Conservation (phyloP, 306 rosid species). For the Urtica urens region DNA sequence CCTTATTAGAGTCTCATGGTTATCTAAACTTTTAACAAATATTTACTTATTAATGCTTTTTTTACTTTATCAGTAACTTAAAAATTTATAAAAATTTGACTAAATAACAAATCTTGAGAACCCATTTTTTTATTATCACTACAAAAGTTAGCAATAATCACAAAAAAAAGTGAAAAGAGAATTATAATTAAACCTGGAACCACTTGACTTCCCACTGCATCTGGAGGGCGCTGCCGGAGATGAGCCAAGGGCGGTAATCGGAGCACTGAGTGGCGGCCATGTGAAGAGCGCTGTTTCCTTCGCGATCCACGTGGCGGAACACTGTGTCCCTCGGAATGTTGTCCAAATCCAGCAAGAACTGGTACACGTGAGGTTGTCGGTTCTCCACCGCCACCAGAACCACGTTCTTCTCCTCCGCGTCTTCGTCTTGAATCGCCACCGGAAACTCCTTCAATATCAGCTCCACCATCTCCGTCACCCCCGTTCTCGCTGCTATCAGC, state of each 20-base stretch:
- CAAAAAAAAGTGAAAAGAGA: too few species aligned
- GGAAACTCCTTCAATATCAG: slow-evolving; percentile 33
- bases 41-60: not conserved
- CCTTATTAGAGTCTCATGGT: too few species aligned
- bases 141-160: too few species aligned
- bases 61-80: not conserved
- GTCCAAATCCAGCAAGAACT: slow-evolving; percentile 7
- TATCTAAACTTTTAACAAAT: too few species aligned
- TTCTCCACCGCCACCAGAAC: slow-evolving; percentile 49
- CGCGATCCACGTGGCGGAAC: slow-evolving; percentile 29
- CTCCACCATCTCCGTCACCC: slow-evolving; percentile 42
- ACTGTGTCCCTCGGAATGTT: slow-evolving; percentile 14
- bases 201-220: slow-evolving; percentile 66
- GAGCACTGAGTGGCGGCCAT: slow-evolving; percentile 41
- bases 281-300: slow-evolving; percentile 52
- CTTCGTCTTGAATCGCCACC: slow-evolving; percentile 37
- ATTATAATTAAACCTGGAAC: slow-evolving; percentile 31
- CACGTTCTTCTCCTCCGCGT: slow-evolving; percentile 37
- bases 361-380: slow-evolving; percentile 43
- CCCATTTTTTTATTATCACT: too few species aligned
- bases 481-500: slow-evolving; percentile 52
- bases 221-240: slow-evolving; percentile 48
- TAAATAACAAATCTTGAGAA: too few species aligned
- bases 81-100: too few species aligned
- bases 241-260: slow-evolving; percentile 38